Percentiles rank a stretch among this genome's conserved stretches.
These are phyloP conservation scores for Angophora floribunda DNA, from an alignment of 345 rosid species.

Conservation along the genomic window DNA sequence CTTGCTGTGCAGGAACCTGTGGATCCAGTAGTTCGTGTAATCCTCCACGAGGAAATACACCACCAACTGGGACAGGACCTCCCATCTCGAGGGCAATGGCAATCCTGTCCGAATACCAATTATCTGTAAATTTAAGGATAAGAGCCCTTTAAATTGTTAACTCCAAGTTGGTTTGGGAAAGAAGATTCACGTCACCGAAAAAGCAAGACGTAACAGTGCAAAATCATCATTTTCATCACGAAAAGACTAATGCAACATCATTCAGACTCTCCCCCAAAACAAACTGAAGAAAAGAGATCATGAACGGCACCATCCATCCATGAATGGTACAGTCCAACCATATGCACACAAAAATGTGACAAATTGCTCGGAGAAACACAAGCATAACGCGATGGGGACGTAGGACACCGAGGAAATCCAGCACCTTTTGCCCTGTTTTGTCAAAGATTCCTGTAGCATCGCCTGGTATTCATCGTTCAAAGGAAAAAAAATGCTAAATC, in stretches of 20 bases:
- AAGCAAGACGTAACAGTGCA: background rate
- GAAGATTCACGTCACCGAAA: background rate
- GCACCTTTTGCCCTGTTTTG: background rate
- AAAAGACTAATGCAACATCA: background rate
- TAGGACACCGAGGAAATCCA: background rate
- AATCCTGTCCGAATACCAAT: conserved; percentile 59
- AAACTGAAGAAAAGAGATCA: background rate
- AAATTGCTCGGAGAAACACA: background rate
- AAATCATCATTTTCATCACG: background rate
- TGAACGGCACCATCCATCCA: background rate
- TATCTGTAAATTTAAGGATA: conserved; percentile 29
- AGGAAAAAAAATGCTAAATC: background rate
- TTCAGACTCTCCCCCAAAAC: background rate
- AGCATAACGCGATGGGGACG: background rate
- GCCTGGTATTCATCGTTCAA: background rate
- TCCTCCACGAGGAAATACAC: conserved; percentile 85
- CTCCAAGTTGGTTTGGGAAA: background rate
- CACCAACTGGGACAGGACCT: conserved; percentile 47
- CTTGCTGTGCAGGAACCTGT: conserved; percentile 67
- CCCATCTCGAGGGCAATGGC: conserved; percentile 76
- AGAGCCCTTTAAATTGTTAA: background rate
- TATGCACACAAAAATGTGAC: background rate
- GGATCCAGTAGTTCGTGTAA: conserved; percentile 85
- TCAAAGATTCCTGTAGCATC: background rate
- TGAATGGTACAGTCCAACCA: background rate